These are phyloP conservation scores for Mycena maculata DNA, from an alignment of 768 basidiomycete genomes.

Conservation along the genomic window DNA sequence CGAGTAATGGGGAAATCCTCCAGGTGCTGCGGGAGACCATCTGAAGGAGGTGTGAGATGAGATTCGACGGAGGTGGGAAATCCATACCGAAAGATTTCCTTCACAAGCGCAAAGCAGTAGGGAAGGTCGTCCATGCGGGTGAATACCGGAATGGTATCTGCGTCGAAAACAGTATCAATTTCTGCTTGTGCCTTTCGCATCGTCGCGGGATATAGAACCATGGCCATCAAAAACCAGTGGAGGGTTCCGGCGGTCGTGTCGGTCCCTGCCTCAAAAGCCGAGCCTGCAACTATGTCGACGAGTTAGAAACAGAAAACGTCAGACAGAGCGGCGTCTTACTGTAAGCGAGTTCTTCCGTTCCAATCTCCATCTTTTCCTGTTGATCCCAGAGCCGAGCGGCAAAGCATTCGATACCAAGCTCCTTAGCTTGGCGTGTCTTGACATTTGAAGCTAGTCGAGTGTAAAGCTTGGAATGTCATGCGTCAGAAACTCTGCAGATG, in stretches of 20 bases:
- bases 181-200: slow-evolving; percentile 8
- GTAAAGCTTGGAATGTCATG: background rate
- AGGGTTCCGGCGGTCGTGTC: slow-evolving; percentile 6
- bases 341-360: background rate
- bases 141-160: slow-evolving; percentile 1
- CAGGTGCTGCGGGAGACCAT: background rate
- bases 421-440: background rate
- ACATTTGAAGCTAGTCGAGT: background rate
- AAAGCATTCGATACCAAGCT: background rate
- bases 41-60: too few relatives aligned
- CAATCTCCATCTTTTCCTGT: background rate
- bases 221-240: slow-evolving; percentile 12
- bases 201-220: background rate
- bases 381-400: slow-evolving; percentile 11
- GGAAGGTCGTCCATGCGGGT: background rate
- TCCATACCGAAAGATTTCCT: slow-evolving; percentile 4
- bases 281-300: background rate
- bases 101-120: slow-evolving; percentile 10
- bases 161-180: background rate
- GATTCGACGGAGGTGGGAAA: too few relatives aligned
- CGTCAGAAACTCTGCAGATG: background rate
- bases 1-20: slow-evolving; percentile 1
- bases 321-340: background rate
- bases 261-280: slow-evolving; percentile 8
- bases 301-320: background rate